Evolutionary conservation across 1,284 basidiomycete species (phyloP).

Genomic region (Trichosporon ovoides): DNA sequence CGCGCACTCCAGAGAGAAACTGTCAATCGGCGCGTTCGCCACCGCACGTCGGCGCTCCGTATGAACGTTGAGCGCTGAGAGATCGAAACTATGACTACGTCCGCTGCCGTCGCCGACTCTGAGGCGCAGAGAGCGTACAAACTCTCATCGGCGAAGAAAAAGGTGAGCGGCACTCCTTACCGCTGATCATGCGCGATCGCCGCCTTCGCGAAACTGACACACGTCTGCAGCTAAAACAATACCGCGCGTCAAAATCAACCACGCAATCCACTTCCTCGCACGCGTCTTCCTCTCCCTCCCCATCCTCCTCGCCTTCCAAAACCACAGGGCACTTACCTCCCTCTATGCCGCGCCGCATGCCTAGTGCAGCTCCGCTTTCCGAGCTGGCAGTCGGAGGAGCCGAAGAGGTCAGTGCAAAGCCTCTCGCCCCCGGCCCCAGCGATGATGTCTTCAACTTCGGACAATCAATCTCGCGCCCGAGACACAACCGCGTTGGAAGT

Average conservation of each 20-base stretch:
- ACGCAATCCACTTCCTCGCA: conserved; percentile 17
- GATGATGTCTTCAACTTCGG: background rate
- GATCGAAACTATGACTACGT: background rate
- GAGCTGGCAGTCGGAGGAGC: background rate
- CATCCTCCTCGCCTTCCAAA: conserved; percentile 10
- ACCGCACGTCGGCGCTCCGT: background rate
- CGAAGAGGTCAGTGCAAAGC: background rate
- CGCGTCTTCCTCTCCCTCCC: conserved; percentile 15
- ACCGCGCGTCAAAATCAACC: conserved; percentile 32
- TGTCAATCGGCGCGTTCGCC: background rate
- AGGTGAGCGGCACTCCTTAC: conserved; percentile 25
- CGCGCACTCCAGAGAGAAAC: background rate
- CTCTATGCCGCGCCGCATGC: conserved; percentile 11
- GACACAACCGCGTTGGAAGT: conserved; percentile 11
- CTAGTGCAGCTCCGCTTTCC: background rate
- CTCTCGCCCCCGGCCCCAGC: background rate
- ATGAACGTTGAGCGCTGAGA: background rate
- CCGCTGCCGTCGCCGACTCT: conserved; percentile 2
- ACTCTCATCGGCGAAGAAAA: conserved; percentile 37
- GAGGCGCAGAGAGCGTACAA: conserved; percentile 28
- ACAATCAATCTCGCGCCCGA: conserved; percentile 1
- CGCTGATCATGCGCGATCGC: background rate
- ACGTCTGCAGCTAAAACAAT: conserved; percentile 34
- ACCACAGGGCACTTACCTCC: conserved; percentile 2
- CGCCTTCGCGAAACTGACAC: background rate